These are phyloP conservation scores for Pharus latifolius DNA, from an alignment of 176 grass and related monocot genomes.

Conservation along the genomic window DNA sequence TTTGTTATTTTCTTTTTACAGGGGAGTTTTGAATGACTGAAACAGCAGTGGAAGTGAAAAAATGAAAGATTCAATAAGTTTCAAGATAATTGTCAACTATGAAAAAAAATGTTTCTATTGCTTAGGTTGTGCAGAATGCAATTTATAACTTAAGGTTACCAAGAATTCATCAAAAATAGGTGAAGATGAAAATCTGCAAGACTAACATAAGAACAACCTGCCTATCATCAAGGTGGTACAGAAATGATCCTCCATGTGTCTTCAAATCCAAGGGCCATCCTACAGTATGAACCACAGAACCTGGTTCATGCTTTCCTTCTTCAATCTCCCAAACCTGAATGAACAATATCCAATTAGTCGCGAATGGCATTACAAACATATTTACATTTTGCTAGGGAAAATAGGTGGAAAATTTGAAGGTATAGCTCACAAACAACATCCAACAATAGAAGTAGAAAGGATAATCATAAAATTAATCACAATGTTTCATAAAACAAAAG, in stretches of 20 bases:
- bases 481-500: not conserved
- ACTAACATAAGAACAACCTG: slow-evolving; percentile 45
- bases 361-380: not conserved
- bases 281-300: slow-evolving; percentile 78
- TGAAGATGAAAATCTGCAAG: not conserved
- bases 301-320: slow-evolving; percentile 72
- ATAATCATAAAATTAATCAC: not conserved
- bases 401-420: not conserved
- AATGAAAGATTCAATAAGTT: too few relatives aligned
- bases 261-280: slow-evolving; percentile 91
- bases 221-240: slow-evolving; percentile 80
- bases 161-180: not conserved
- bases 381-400: not conserved
- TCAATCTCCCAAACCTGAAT: slow-evolving; percentile 93
- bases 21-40: too few relatives aligned
- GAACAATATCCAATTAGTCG: not conserved
- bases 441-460: not conserved
- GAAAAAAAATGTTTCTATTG: not conserved
- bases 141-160: not conserved
- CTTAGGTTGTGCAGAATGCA: not conserved
- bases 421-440: not conserved
- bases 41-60: too few relatives aligned
- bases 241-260: slow-evolving; percentile 81
- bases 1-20: too few relatives aligned
- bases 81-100: too few relatives aligned